Conservation (phyloP, 192 early-diverging fungal species). For the Coemansia pectinata region DNA sequence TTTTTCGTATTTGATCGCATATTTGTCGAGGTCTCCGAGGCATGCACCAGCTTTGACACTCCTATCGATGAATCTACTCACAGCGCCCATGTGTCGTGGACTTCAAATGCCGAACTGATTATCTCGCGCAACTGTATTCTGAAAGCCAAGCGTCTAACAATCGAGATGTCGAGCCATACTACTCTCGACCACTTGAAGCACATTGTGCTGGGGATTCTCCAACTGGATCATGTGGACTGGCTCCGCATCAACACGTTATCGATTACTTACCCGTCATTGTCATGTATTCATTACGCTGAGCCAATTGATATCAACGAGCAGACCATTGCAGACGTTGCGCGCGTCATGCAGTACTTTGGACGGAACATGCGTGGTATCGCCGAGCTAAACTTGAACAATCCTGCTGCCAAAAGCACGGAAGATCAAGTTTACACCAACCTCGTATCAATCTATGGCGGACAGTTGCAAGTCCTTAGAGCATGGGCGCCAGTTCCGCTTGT, state of each 20-base stretch:
- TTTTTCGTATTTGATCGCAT: background rate
- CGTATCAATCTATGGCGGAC: background rate
- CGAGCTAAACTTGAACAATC: background rate
- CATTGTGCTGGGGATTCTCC: background rate
- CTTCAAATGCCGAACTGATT: background rate
- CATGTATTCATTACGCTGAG: background rate
- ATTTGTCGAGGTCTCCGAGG: background rate
- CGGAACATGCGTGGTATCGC: background rate
- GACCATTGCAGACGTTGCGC: background rate
- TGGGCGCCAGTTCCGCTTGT: background rate
- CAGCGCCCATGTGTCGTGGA: background rate
- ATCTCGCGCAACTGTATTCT: background rate
- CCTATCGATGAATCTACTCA: background rate
- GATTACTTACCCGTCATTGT: background rate
- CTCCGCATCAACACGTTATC: background rate
- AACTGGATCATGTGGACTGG: background rate
- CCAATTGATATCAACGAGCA: background rate
- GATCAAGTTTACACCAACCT: background rate
- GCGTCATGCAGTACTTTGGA: background rate
- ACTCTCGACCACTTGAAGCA: background rate
- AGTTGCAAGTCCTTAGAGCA: background rate
- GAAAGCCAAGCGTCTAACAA: background rate
- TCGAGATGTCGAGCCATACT: background rate
- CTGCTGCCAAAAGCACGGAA: background rate
- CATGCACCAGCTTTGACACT: background rate